Percentiles rank a stretch among this genome's conserved stretches.
phyloP scores from a whole-genome alignment of 2,329 filamentous ascomycete genomes.

The Beauveria medogensis region DNA sequence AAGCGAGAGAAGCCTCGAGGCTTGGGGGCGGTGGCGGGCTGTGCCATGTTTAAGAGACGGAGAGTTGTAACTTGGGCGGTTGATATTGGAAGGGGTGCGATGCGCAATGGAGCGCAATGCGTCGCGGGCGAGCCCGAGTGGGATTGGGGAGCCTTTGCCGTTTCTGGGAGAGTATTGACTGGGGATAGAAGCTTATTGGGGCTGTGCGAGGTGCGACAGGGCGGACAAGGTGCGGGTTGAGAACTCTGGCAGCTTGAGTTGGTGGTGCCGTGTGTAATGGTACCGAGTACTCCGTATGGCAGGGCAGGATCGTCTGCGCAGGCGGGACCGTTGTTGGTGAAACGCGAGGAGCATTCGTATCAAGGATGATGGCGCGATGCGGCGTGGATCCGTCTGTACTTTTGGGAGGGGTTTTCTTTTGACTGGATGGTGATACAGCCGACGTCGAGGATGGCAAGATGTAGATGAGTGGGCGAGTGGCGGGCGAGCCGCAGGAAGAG shows the following conservation, averaged over 20 bases:
- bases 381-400: background rate
- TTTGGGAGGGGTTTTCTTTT: background rate
- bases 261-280: background rate
- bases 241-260: background rate
- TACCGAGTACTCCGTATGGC: background rate
- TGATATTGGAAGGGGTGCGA: background rate
- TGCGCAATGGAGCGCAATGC: background rate
- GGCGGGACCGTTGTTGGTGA: background rate
- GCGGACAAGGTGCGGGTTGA: background rate
- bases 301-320: background rate
- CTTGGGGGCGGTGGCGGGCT: slow-evolving; percentile 19
- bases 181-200: background rate
- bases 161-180: background rate
- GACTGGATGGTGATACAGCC: background rate
- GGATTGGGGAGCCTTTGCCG: background rate
- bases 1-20: slow-evolving; percentile 43
- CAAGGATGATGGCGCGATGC: background rate
- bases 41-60: slow-evolving; percentile 10
- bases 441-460: background rate
- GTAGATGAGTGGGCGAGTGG: background rate
- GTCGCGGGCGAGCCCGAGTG: background rate
- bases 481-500: background rate
- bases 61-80: too few species aligned
- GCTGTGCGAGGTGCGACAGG: background rate
- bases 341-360: background rate